These are phyloP conservation scores for Aspergillus chevalieri DNA, from an alignment of 2,329 filamentous ascomycete genomes.

Conservation along the genomic window DNA sequence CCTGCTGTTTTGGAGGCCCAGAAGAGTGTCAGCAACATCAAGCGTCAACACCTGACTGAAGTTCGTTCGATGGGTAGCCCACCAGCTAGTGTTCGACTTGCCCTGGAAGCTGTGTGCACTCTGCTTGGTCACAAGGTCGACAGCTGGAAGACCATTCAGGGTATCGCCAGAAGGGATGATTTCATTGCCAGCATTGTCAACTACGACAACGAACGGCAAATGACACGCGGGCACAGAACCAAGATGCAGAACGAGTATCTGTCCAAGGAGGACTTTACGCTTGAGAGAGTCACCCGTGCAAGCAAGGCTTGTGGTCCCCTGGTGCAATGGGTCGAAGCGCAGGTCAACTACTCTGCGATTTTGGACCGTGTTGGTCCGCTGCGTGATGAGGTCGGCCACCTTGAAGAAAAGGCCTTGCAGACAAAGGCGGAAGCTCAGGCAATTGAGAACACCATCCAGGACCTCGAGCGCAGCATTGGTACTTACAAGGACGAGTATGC, in stretches of 20 bases:
- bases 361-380: slow-evolving; percentile 88
- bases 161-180: slow-evolving; percentile 82
- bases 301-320: slow-evolving; percentile 95
- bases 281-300: slow-evolving; percentile 90
- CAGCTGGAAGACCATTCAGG: slow-evolving; percentile 87
- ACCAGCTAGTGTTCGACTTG: slow-evolving; percentile 81
- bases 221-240: slow-evolving; percentile 73
- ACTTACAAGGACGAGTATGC: slow-evolving; percentile 96
- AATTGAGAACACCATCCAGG: slow-evolving; percentile 78
- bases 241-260: slow-evolving; percentile 93
- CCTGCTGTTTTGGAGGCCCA: slow-evolving; percentile 89
- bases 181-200: slow-evolving; percentile 98
- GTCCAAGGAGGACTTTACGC: slow-evolving; percentile 90
- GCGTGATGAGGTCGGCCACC: slow-evolving; percentile 76
- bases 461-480: slow-evolving; percentile 82
- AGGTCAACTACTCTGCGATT: slow-evolving; percentile 97
- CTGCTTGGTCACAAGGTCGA: slow-evolving; percentile 83
- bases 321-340: slow-evolving; percentile 93
- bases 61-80: slow-evolving; percentile 95
- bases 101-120: slow-evolving; percentile 93
- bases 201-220: slow-evolving; percentile 91
- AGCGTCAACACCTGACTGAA: slow-evolving; percentile 93
- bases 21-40: slow-evolving; percentile 97
- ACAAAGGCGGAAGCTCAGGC: slow-evolving; percentile 91
- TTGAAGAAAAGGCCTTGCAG: slow-evolving; percentile 82